These are phyloP conservation scores for Clavispora fructus DNA, from an alignment of 805 yeast genomes.

Conservation along the genomic window DNA sequence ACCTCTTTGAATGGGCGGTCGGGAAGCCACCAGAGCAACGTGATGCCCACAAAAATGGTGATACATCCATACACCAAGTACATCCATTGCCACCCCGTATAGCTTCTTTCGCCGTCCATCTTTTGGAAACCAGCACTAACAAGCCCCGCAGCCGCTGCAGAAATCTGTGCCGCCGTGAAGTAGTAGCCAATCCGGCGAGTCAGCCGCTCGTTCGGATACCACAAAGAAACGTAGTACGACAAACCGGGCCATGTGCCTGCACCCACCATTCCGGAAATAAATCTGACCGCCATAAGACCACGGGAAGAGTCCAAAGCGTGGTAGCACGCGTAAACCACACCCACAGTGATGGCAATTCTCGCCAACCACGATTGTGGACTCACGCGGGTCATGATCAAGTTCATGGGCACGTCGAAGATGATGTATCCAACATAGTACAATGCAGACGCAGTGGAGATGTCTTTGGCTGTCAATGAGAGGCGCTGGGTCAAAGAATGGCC, in stretches of 20 bases:
- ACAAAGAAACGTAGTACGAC: constrained; percentile 74
- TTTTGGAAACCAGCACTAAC: constrained; percentile 85
- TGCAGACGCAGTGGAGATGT: constrained; percentile 72
- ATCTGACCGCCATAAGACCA: constrained; percentile 67
- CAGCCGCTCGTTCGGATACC: constrained; percentile 78
- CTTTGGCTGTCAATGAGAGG: constrained; percentile 48
- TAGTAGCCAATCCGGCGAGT: constrained; percentile 82
- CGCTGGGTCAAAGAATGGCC: constrained; percentile 58
- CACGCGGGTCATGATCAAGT: constrained; percentile 72
- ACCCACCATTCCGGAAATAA: constrained; percentile 69
- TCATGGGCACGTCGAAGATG: constrained; percentile 84
- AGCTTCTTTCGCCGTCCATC: constrained; percentile 67
- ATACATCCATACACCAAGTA: constrained; percentile 71
- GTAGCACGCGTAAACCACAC: constrained; percentile 72
- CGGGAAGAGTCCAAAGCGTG: constrained; percentile 49
- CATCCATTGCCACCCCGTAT: constrained; percentile 84
- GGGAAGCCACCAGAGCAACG: constrained; percentile 79
- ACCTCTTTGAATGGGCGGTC: constrained; percentile 51
- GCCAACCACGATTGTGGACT: constrained; percentile 85
- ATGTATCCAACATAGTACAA: constrained; percentile 79
- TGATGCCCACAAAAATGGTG: constrained; percentile 58
- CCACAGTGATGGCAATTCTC: constrained; percentile 72
- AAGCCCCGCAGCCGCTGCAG: constrained; percentile 84
- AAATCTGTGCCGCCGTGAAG: constrained; percentile 87
- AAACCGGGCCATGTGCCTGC: constrained; percentile 92